Evolutionary conservation across 257 asterid genomes (phyloP), one percentile per base, ranked within the genome.

Genomic region (Salvia rosmarinus): DNA sequence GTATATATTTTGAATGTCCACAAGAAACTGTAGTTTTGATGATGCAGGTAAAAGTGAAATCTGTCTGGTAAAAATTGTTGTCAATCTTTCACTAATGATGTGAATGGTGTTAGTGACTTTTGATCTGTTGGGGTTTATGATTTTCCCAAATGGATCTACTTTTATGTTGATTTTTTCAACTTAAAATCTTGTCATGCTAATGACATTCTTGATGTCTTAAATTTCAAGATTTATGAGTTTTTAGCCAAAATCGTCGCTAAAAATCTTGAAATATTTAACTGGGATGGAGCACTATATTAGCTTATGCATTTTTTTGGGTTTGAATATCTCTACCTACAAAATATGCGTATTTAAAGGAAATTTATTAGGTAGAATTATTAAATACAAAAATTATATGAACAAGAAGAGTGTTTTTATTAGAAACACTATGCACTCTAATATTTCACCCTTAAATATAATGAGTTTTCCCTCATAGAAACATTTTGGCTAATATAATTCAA

Each of bases 31-130:
- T 51, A 7, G 4, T 9, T 54, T 66, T 49, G 71, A 46, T 19
- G 20, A 32, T 39, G 72, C 50, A 51, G 71, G 44, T 16, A 66
- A 59, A 60, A 64, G 55, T 70, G 69, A 67, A 56, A 49, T 40
- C 25, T 39, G 46, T 72, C 55, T 40, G 56, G 64, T 35, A 34
- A 39, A 68, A 34, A 21, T 3, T 14, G 35, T 2, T 35, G 20
- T 49, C 50, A 28, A 28, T 21, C 52, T 30, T 69, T 76, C 50
- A 62, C 64, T 23, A 35, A 13, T 7, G 40, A 47, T 4, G 19
- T 43, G 68, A 44, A 37, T 59, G 40, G 1, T 57, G 40, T 4
- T 28, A 21, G 34, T 71, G 75, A 42, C 59, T 58, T 69, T 42
- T 70, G 30, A 23, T 56, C 13, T 67, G 47, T 46, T 44, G 16